phyloP scores from a whole-genome alignment of 306 rosid species.

The Albizia julibrissin region DNA sequence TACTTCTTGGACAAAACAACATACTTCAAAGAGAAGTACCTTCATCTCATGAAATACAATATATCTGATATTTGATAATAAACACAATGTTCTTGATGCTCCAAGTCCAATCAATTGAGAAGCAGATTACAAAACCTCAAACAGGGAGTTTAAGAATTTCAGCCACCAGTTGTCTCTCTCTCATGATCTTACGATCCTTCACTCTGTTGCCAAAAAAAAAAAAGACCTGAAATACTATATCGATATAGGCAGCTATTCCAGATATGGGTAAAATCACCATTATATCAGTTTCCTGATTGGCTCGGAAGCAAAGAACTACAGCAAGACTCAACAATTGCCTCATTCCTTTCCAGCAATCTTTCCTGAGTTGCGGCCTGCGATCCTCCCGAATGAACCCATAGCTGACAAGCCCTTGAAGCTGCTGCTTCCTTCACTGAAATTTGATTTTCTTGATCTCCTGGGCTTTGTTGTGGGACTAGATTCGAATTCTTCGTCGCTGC shows the following conservation, averaged over 20 bases:
- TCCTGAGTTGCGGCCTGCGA: slow-evolving; percentile 59
- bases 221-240: slow-evolving; percentile 3
- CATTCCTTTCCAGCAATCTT: slow-evolving; percentile 54
- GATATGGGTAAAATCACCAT: slow-evolving; percentile 23
- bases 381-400: slow-evolving; percentile 70
- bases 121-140: slow-evolving; percentile 15
- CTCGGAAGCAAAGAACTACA: slow-evolving; percentile 20
- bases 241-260: slow-evolving; percentile 20
- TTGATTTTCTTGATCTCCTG: slow-evolving; percentile 75
- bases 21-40: not conserved
- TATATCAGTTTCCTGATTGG: slow-evolving; percentile 17
- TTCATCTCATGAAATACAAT: slow-evolving; percentile 12
- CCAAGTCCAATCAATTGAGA: slow-evolving; percentile 30
- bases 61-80: slow-evolving; percentile 24
- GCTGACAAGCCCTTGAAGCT: slow-evolving; percentile 85
- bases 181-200: slow-evolving; percentile 16
- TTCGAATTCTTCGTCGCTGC: slow-evolving; percentile 56
- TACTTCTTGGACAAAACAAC: not conserved
- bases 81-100: slow-evolving; percentile 24
- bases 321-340: slow-evolving; percentile 44
- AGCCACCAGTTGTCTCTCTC: slow-evolving; percentile 6
- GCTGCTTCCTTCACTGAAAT: slow-evolving; percentile 86
- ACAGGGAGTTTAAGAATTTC: slow-evolving; percentile 6
- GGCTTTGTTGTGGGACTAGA: slow-evolving; percentile 65
- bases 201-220: not conserved